phyloP scores from a whole-genome alignment of 2,329 filamentous ascomycete species.

The Dactylellina leptospora region DNA sequence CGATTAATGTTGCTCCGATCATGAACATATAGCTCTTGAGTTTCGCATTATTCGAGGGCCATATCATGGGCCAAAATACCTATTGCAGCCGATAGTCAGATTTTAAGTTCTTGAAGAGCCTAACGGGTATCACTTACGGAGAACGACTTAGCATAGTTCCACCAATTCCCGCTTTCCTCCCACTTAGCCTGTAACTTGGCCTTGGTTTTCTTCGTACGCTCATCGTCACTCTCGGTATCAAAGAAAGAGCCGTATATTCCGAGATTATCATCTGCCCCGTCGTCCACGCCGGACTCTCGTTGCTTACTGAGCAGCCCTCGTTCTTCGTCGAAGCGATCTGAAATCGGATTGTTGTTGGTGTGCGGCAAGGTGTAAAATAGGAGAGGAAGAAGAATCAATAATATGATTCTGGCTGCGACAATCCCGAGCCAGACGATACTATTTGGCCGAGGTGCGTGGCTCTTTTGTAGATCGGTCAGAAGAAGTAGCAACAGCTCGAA shows the following conservation, averaged over 20 bases:
- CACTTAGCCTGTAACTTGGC: conserved; percentile 73
- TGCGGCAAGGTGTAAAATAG: conserved; percentile 54
- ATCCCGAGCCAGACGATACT: conserved; percentile 48
- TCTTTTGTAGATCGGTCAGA: conserved; percentile 58
- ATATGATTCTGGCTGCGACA: conserved; percentile 43
- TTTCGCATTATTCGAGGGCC: conserved; percentile 72
- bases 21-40: conserved; percentile 75
- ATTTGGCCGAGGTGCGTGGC: conserved; percentile 30
- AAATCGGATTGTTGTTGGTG: conserved; percentile 51
- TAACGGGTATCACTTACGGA: conserved; percentile 60
- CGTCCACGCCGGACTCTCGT: conserved; percentile 58
- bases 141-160: conserved; percentile 79
- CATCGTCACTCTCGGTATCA: conserved; percentile 60
- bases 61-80: conserved; percentile 81
- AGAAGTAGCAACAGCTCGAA: conserved; percentile 66
- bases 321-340: conserved; percentile 54
- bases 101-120: neutral
- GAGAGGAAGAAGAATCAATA: conserved; percentile 54
- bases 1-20: conserved; percentile 74
- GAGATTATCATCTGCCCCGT: conserved; percentile 63
- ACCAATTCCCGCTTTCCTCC: conserved; percentile 78
- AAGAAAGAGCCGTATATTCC: conserved; percentile 58
- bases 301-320: conserved; percentile 54
- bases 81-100: conserved; percentile 57
- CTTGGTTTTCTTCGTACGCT: conserved; percentile 65